Conservation (phyloP, 2,329 filamentous ascomycete genomes). For the Phaeosphaeria sp. region DNA sequence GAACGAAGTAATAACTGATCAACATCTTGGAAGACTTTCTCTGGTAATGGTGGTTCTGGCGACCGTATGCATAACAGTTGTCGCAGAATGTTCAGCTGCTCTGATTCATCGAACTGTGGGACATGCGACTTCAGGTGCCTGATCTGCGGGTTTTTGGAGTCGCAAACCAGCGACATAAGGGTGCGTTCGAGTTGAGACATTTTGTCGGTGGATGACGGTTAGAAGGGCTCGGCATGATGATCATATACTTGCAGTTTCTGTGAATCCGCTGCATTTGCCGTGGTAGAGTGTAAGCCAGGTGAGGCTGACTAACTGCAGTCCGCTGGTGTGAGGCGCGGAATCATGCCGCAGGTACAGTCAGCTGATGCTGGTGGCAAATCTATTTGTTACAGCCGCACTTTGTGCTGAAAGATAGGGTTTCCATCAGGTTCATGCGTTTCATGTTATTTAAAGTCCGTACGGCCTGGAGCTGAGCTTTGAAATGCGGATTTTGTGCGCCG, state of each 20-base stretch:
- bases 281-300: not conserved
- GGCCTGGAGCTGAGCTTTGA: not conserved
- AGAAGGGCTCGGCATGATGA: not conserved
- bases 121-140: slow-evolving; percentile 18
- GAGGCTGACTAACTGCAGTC: not conserved
- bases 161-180: slow-evolving; percentile 15
- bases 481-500: not conserved
- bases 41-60: slow-evolving; percentile 23
- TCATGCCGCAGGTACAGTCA: not conserved
- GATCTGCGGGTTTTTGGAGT: slow-evolving; percentile 15
- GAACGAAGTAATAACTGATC: slow-evolving; percentile 22
- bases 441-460: not conserved
- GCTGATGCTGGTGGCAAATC: not conserved
- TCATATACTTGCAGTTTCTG: not conserved
- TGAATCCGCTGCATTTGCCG: not conserved
- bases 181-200: slow-evolving; percentile 16
- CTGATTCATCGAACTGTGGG: slow-evolving; percentile 15
- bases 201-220: not conserved
- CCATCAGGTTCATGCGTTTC: not conserved
- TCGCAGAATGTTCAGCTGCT: slow-evolving; percentile 20
- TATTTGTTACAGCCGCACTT: not conserved
- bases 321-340: not conserved
- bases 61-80: slow-evolving; percentile 38
- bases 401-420: not conserved
- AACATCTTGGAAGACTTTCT: slow-evolving; percentile 16